Evolutionary conservation across 192 early-diverging fungal species (phyloP).

Genomic region (Irineochytrium annulatum): DNA sequence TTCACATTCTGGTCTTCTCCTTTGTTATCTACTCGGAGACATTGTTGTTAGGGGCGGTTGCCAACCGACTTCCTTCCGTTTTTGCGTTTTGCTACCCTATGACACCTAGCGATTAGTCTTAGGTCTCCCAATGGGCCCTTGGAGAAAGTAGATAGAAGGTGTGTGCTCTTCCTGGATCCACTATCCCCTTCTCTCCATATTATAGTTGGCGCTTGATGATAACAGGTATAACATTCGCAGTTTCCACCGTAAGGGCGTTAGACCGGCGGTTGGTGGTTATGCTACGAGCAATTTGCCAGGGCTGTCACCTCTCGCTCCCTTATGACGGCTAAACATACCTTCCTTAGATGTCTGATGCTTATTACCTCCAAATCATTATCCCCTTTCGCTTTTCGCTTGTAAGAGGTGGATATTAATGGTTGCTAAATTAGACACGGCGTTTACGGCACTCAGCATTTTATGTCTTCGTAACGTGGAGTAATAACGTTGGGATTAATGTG

Average conservation of each 20-base stretch:
- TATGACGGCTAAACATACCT: slow-evolving; percentile 4
- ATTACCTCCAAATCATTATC: not conserved
- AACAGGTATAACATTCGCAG: slow-evolving; percentile 6
- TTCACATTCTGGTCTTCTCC: no score
- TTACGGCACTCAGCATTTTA: no score
- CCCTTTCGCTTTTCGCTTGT: not conserved
- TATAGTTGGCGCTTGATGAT: slow-evolving; percentile 1
- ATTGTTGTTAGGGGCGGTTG: not conserved
- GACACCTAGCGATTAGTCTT: not conserved
- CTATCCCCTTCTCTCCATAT: not conserved
- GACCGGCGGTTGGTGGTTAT: no score
- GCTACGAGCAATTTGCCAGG: slow-evolving; percentile 6
- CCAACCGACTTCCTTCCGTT: not conserved
- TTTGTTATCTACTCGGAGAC: not conserved
- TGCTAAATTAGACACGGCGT: no score
- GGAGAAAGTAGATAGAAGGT: not conserved
- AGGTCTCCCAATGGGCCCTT: not conserved
- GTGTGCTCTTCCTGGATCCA: not conserved
- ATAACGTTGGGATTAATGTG: no score
- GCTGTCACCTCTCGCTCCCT: not conserved
- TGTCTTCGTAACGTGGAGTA: no score
- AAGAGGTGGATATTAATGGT: no score
- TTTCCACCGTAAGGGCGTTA: slow-evolving; percentile 4
- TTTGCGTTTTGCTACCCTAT: not conserved
- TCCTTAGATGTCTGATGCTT: slow-evolving; percentile 11